Conservation (phyloP, 2,329 filamentous ascomycete species). For the Lasiodiplodia theobromae region DNA sequence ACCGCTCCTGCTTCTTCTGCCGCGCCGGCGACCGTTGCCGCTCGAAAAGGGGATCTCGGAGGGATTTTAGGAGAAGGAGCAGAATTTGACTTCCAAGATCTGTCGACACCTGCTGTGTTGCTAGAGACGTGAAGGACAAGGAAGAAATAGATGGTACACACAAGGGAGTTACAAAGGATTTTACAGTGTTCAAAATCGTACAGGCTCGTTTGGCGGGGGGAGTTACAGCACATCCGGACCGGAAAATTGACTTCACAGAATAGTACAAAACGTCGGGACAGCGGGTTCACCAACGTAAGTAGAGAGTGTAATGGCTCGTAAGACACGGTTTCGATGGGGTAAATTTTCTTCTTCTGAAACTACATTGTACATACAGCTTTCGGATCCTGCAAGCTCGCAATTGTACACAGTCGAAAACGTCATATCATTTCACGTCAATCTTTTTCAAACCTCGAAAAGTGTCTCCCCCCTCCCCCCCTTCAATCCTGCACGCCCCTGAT, state of each 20-base stretch:
- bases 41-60: neutral
- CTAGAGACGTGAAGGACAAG: neutral
- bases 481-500: constrained; percentile 40
- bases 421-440: neutral
- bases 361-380: no score
- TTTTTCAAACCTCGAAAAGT: no score
- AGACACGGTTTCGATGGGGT: no score
- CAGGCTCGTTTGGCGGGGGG: neutral
- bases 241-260: no score
- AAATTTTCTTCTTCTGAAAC: no score
- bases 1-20: neutral
- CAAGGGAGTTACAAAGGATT: neutral
- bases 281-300: no score
- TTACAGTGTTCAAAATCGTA: neutral
- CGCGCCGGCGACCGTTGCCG: neutral
- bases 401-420: neutral
- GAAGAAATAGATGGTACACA: neutral
- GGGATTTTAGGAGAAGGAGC: neutral
- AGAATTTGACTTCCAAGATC: neutral
- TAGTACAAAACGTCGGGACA: no score
- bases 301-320: no score
- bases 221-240: no score
- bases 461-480: neutral
- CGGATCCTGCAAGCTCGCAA: neutral
- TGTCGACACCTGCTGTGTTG: neutral